Conservation (phyloP, 1,139 yeast genomes). For the Nakaseomyces delphensis region DNA sequence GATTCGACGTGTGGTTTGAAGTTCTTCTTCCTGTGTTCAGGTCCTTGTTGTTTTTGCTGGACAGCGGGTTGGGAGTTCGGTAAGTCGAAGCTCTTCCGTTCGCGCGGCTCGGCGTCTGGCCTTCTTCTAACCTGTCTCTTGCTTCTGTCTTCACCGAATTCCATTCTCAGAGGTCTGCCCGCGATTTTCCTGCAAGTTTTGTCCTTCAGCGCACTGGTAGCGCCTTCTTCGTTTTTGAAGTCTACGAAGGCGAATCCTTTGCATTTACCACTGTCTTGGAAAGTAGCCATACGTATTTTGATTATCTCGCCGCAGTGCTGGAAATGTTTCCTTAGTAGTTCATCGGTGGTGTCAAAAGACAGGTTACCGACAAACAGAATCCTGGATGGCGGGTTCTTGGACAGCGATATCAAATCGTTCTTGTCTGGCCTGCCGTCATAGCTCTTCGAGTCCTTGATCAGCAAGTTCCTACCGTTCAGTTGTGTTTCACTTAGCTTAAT, state of each 20-base stretch:
- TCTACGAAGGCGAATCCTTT: constrained; percentile 94
- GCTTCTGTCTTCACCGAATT: constrained; percentile 91
- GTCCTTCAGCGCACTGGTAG: constrained; percentile 74
- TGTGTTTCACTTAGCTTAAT: constrained; percentile 60
- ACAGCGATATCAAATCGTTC: constrained; percentile 37
- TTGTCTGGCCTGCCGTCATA: constrained; percentile 84
- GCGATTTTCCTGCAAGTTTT: constrained; percentile 58
- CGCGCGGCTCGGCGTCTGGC: constrained; percentile 19
- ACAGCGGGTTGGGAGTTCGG: background rate
- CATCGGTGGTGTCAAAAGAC: constrained; percentile 87
- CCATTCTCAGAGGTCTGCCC: constrained; percentile 74
- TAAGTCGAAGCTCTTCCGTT: constrained; percentile 3
- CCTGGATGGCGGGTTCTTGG: constrained; percentile 79
- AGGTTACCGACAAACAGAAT: constrained; percentile 88
- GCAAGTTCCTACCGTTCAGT: constrained; percentile 74
- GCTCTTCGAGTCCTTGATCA: constrained; percentile 73
- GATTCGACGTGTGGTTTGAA: constrained; percentile 18
- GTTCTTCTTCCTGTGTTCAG: constrained; percentile 17
- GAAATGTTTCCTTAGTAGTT: constrained; percentile 67
- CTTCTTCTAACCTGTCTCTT: constrained; percentile 42
- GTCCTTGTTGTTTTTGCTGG: constrained; percentile 11
- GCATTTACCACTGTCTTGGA: constrained; percentile 91
- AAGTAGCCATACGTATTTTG: constrained; percentile 89
- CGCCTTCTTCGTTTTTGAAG: constrained; percentile 69
- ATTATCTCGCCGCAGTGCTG: constrained; percentile 66